Percentiles rank a stretch among this genome's conserved stretches.
Evolutionary conservation across 2,329 filamentous ascomycete species (phyloP).

Genomic region (Cladorrhinum sp.): DNA sequence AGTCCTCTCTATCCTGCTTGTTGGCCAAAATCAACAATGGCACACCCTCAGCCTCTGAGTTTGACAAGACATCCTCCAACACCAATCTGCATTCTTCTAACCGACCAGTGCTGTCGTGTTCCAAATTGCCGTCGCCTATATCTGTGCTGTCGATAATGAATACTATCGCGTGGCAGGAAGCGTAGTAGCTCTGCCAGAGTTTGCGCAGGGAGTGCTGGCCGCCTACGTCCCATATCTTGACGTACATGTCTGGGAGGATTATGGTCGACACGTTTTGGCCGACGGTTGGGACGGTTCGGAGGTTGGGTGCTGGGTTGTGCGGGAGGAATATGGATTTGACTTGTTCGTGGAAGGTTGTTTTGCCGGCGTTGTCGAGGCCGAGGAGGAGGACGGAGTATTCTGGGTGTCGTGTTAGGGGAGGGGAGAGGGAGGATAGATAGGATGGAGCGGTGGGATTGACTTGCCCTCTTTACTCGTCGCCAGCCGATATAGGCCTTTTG

Average conservation of each 20-base stretch:
- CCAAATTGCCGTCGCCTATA: conserved; percentile 76
- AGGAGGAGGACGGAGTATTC: conserved; percentile 97
- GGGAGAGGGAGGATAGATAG: neutral
- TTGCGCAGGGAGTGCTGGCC: conserved; percentile 85
- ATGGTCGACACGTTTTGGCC: conserved; percentile 96
- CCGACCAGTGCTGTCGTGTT: conserved; percentile 51
- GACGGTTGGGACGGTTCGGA: conserved; percentile 90
- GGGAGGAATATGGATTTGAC: conserved; percentile 84
- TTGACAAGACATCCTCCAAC: conserved; percentile 83
- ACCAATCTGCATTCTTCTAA: conserved; percentile 87
- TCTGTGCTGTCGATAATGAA: conserved; percentile 97
- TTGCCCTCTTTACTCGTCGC: conserved; percentile 94
- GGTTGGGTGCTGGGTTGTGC: conserved; percentile 59
- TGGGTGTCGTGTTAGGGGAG: conserved; percentile 34
- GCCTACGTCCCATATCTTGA: conserved; percentile 98
- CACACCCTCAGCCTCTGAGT: conserved; percentile 85
- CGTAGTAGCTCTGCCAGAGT: conserved; percentile 95
- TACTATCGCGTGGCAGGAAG: conserved; percentile 90
- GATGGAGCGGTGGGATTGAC: neutral
- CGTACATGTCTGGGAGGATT: conserved; percentile 86
- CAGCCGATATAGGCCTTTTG: conserved; percentile 90
- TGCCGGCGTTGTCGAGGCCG: conserved; percentile 96
- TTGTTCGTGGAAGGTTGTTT: conserved; percentile 96
- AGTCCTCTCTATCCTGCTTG: conserved; percentile 97
- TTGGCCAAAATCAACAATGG: conserved; percentile 91